Conservation (phyloP, 1,139 yeast genomes). For the Yamadazyma friedrichii region DNA sequence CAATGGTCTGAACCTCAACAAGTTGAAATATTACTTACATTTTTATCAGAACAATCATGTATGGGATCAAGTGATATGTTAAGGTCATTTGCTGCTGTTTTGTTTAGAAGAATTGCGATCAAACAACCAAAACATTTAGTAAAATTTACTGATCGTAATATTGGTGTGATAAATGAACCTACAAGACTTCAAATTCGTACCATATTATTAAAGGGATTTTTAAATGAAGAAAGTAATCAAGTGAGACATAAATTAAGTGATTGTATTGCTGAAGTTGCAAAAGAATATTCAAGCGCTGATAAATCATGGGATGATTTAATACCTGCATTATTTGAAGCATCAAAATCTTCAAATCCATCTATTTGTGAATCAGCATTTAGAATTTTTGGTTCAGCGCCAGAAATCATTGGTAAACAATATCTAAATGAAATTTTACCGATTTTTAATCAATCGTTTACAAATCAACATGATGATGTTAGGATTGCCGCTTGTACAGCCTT, state of each 20-base stretch:
- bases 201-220: constrained; percentile 70
- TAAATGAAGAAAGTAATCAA: constrained; percentile 57
- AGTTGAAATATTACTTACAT: constrained; percentile 69
- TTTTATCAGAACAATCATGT: constrained; percentile 79
- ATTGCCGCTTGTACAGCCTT: constrained; percentile 92
- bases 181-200: constrained; percentile 64
- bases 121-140: constrained; percentile 66
- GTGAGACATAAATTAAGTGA: constrained; percentile 92
- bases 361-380: constrained; percentile 91
- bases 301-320: constrained; percentile 76
- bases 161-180: constrained; percentile 64
- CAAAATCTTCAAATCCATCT: constrained; percentile 60
- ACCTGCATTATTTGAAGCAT: constrained; percentile 71
- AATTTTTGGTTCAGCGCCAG: constrained; percentile 83
- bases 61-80: constrained; percentile 54
- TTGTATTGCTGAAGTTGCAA: constrained; percentile 90
- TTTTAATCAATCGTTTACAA: constrained; percentile 78
- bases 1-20: constrained; percentile 71
- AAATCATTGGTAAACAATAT: constrained; percentile 60
- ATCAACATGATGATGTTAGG: constrained; percentile 75
- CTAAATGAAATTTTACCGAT: constrained; percentile 62
- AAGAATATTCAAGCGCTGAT: constrained; percentile 51
- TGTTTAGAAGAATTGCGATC: constrained; percentile 83
- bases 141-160: constrained; percentile 70
- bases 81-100: constrained; percentile 75